phyloP scores from a whole-genome alignment of 2,329 filamentous ascomycete genomes.

The Colletotrichum melonis region DNA sequence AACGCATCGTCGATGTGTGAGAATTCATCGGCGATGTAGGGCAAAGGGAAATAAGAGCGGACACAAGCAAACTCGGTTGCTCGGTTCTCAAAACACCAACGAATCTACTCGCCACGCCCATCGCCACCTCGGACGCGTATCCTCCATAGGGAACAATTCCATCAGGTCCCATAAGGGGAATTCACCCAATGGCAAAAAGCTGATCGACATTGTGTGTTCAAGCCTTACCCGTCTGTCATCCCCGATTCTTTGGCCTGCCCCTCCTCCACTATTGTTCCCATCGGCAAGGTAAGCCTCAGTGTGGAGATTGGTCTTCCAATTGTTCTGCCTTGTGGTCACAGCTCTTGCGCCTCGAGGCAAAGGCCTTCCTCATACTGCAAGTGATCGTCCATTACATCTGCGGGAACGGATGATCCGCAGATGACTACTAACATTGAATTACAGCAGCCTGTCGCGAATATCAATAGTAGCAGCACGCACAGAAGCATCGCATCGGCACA shows the following conservation, averaged over 20 bases:
- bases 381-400: background rate
- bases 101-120: background rate
- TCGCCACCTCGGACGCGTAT: background rate
- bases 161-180: background rate
- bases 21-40: background rate
- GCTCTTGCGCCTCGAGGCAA: background rate
- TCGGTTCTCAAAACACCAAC: background rate
- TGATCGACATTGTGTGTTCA: background rate
- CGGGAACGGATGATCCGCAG: constrained; percentile 1
- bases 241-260: background rate
- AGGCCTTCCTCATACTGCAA: background rate
- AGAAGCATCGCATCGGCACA: background rate
- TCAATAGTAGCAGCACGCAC: background rate
- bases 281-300: background rate
- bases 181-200: background rate
- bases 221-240: constrained; percentile 8
- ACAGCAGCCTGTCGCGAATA: background rate
- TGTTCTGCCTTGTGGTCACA: background rate
- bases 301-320: background rate
- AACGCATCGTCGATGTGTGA: background rate
- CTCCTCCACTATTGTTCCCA: background rate
- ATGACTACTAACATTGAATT: background rate
- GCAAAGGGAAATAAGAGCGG: background rate
- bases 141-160: constrained; percentile 10
- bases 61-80: background rate